Base-by-base conservation (phyloP, 73 alveolate genomes). In the Symbiodinium natans region DNA sequence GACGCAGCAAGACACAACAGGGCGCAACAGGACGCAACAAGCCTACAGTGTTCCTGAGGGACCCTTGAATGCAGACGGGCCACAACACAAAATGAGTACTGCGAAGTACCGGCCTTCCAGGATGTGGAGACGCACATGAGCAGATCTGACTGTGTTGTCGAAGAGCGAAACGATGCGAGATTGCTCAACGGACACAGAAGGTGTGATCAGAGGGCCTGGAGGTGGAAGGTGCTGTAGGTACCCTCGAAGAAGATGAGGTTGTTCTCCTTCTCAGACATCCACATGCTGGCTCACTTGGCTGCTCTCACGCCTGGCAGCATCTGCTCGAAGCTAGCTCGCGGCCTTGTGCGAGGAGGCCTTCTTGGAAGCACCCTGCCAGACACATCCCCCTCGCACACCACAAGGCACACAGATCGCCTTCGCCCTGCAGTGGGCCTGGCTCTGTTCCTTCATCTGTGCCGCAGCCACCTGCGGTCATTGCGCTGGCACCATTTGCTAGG, bases 61-160 rank as follows among this genome's bases (percentile, higher is more conserved):
- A 52, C 68, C 68, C 21, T 10, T 52, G 1, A 82, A 27, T 88
- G 86, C 86, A 33, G 86, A 71, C 73, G 40, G 75, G 43, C 86
- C 10, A 41, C 95, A 36, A 88, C 95, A 33, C 95, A 88, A n/a
- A 88, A 88, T 3, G 95, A 75, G 40, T 88, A 88, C 42, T 88
- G 95, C 54, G 95, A 88, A 11, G 95, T 63, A 46, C 95, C 95
- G 33, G 77, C 95, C 95, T 83, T 19, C n/a, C 85, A 74, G 21
- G 3, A 31, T 21, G 21, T 82, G 56, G 89, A 56, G 41, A 42
- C 43, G 38, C 59, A 25, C 29, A 71, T 71, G 39, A 71, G 10
- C 36, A 21, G 15, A 71, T 71, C 15, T 13, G 36, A 71, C 83
- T 13, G 17, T 71, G 83, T 39, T 71, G 83, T 21, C 36, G 17